A percentile compares a stretch with the other conserved stretches of the same genome.
These are phyloP conservation scores for Entonaema liquescens DNA, from an alignment of 495 filamentous ascomycete species.

Conservation along the genomic window DNA sequence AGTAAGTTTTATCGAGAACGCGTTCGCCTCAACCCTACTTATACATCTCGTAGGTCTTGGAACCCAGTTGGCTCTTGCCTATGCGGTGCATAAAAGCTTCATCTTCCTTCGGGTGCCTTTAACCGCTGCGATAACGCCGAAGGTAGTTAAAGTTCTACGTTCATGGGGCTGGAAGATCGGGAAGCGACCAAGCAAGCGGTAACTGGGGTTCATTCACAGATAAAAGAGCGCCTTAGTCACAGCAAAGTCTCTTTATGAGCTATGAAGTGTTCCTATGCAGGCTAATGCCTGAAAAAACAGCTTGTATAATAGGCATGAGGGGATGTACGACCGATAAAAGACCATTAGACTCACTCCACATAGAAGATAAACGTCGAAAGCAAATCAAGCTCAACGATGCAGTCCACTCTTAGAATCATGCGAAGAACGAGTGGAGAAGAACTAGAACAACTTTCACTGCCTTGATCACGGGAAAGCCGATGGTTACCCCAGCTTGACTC, in stretches of 20 bases:
- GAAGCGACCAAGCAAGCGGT: slow-evolving; percentile 52
- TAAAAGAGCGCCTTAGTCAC: not conserved
- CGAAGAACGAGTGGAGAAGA: not conserved
- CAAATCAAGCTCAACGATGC: not conserved
- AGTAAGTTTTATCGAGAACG: slow-evolving; percentile 54
- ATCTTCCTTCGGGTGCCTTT: slow-evolving; percentile 93
- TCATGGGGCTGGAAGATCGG: slow-evolving; percentile 79
- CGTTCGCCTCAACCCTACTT: slow-evolving; percentile 7
- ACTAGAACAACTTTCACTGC: not conserved
- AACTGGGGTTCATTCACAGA: not conserved
- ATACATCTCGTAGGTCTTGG: slow-evolving; percentile 53
- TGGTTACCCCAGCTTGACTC: not conserved
- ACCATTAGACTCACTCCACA: slow-evolving; percentile 41
- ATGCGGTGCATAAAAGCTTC: slow-evolving; percentile 97
- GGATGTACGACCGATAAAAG: slow-evolving; percentile 23
- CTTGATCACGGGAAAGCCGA: slow-evolving; percentile 1
- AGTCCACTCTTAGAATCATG: not conserved
- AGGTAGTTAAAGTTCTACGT: slow-evolving; percentile 85
- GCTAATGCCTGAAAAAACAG: not conserved
- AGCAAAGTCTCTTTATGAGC: not conserved
- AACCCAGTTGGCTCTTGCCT: slow-evolving; percentile 92
- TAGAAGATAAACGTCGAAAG: slow-evolving; percentile 27
- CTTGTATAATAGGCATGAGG: slow-evolving; percentile 26
- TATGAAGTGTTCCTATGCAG: not conserved
- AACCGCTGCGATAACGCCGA: slow-evolving; percentile 88